A percentile compares a stretch with the other conserved stretches of the same genome.
phyloP scores from a whole-genome alignment of 1,284 basidiomycete species.

The Ceratobasidium sp. region DNA sequence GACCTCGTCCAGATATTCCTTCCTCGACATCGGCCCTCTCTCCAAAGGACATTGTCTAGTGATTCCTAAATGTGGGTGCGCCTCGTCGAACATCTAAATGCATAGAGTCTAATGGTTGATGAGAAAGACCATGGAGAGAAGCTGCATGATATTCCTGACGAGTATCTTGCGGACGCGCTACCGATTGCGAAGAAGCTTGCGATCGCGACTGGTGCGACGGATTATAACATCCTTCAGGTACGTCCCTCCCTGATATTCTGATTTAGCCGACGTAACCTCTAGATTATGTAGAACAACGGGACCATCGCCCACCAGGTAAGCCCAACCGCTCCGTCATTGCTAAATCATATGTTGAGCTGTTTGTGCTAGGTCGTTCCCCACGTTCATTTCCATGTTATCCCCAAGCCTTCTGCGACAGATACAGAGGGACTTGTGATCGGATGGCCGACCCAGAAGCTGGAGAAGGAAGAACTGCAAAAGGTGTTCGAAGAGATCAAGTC shows the following conservation, averaged over 20 bases:
- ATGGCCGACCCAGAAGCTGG: slow-evolving; percentile 67
- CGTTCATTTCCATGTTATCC: slow-evolving; percentile 93
- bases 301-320: slow-evolving; percentile 79
- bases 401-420: slow-evolving; percentile 74
- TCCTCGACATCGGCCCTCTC: slow-evolving; percentile 90
- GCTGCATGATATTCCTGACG: slow-evolving; percentile 82
- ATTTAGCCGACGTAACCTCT: background rate
- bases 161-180: slow-evolving; percentile 78
- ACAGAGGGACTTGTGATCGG: slow-evolving; percentile 78
- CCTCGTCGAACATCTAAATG: no score
- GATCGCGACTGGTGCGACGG: slow-evolving; percentile 73
- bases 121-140: slow-evolving; percentile 78
- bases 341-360: background rate
- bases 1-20: slow-evolving; percentile 65
- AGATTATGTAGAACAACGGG: slow-evolving; percentile 80
- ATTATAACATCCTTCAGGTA: slow-evolving; percentile 89
- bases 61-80: slow-evolving; percentile 82
- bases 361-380: slow-evolving; percentile 75
- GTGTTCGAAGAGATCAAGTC: slow-evolving; percentile 67
- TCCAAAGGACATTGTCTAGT: slow-evolving; percentile 87
- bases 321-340: background rate
- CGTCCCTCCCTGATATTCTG: slow-evolving; percentile 22
- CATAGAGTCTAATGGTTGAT: no score
- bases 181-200: slow-evolving; percentile 91
- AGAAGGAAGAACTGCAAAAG: slow-evolving; percentile 49